Conservation (phyloP, 257 asterid species). For the Jasminum sambac region DNA sequence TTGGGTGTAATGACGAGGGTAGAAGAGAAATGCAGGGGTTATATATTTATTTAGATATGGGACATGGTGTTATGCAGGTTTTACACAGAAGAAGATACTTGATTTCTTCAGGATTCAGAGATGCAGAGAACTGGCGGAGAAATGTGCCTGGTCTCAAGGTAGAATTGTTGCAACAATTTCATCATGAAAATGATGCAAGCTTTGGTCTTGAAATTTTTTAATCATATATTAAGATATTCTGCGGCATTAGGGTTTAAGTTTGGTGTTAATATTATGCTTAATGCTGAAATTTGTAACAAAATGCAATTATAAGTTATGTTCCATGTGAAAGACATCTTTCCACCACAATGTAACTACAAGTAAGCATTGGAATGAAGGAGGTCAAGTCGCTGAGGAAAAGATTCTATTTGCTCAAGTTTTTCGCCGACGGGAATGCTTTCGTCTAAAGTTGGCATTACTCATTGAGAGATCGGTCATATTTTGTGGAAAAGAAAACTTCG, state of each 20-base stretch:
- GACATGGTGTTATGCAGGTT: slow-evolving; percentile 42
- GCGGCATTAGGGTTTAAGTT: background rate
- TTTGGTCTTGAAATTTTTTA: background rate
- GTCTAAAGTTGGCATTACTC: slow-evolving; percentile 7
- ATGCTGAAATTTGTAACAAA: background rate
- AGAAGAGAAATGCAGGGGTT: slow-evolving; percentile 2
- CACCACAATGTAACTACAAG: slow-evolving; percentile 7
- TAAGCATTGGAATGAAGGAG: slow-evolving; percentile 1
- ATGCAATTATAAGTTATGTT: background rate
- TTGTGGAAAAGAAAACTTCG: slow-evolving; percentile 2
- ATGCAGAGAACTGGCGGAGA: slow-evolving; percentile 35
- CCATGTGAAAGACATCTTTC: slow-evolving; percentile 3
- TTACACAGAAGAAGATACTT: slow-evolving; percentile 66
- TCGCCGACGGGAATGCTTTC: background rate
- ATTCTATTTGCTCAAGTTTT: background rate
- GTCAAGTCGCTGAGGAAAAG: background rate
- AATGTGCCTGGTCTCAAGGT: slow-evolving; percentile 62
- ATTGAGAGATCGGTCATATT: background rate
- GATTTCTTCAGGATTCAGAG: slow-evolving; percentile 75
- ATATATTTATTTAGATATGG: slow-evolving; percentile 3
- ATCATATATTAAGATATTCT: background rate
- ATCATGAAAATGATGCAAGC: background rate
- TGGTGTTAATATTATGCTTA: background rate
- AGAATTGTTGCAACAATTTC: slow-evolving; percentile 18
- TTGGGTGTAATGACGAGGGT: slow-evolving; percentile 13